Base-by-base conservation (phyloP, 2,329 filamentous ascomycete genomes). In the Neofusicoccum kwambonambiense region DNA sequence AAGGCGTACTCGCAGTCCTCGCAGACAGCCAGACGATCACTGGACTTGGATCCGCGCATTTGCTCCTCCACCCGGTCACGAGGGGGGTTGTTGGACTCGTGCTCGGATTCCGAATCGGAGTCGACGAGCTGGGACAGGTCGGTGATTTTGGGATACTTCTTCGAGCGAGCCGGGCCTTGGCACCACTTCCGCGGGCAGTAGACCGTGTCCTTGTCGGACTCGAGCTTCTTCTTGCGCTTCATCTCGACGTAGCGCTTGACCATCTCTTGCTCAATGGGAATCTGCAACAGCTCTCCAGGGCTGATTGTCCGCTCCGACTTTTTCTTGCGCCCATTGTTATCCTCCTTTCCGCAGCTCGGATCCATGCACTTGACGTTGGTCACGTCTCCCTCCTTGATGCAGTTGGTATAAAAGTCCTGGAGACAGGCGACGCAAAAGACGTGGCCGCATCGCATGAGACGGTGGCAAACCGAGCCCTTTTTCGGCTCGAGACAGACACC, bases 151-250 rank as follows among this genome's bases (percentile, higher is more conserved):
- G 81, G 80, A 60, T 82, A 82, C 67, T 80, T 82, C 2, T 71
- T 68, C 8, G 87, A 88, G 4, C 79, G 86, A 31, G 93, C 93
- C 2, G 93, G 91, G 5, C 92, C 93, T 76, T 95, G 91, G 75
- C 95, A 99, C 92, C 93, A 97, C 64, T 88, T 84, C 8, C 95
- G 87, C 0, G 95, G 95, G 72, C 95, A 99, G 76, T 96, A 98
- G 39, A 97, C 86, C 0, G 93, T 97, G 65, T 89, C 90, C 73
- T 93, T 96, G 77, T 98, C 93, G 0, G 92, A 89, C 76, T 98
- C 95, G 2, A 98, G 86, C 75, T 92, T 90, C 69, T 90, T 91
- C 80, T 98, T 98, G 73, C 96, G 91, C 79, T 95, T 97, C 67
- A 98, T 84, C 42, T 88, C 88, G 4, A 96, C 91, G 75, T 96